Evolutionary conservation across 1,284 basidiomycete species (phyloP).

Genomic region (Entoloma clypeatum): DNA sequence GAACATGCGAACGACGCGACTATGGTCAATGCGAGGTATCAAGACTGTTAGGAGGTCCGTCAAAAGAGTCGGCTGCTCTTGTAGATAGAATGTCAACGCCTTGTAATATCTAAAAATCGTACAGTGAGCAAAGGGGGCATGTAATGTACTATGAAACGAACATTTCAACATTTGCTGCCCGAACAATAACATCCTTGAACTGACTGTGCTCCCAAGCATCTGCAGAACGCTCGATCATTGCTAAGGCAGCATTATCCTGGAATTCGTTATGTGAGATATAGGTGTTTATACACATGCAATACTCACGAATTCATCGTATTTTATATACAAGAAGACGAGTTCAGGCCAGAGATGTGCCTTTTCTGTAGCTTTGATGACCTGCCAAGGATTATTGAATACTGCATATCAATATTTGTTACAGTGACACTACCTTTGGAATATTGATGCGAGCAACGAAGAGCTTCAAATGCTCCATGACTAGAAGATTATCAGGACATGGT

Average conservation of each 20-base stretch:
- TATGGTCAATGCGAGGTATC: slow-evolving; percentile 91
- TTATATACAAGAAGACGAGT: slow-evolving; percentile 96
- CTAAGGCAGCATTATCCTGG: slow-evolving; percentile 91
- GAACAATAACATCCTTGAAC: slow-evolving; percentile 95
- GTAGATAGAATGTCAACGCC: slow-evolving; percentile 83
- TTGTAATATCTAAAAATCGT: slow-evolving; percentile 72
- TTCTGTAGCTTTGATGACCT: slow-evolving; percentile 93
- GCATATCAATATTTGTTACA: slow-evolving; percentile 10
- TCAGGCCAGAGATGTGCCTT: slow-evolving; percentile 99
- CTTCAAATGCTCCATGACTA: slow-evolving; percentile 98
- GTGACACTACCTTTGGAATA: slow-evolving; percentile 62
- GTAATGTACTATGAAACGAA: slow-evolving; percentile 34
- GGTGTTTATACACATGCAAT: background rate
- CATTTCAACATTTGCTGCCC: slow-evolving; percentile 98
- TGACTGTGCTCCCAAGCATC: slow-evolving; percentile 99
- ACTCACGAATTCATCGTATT: slow-evolving; percentile 91
- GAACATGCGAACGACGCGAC: slow-evolving; percentile 95
- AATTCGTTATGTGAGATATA: slow-evolving; percentile 1
- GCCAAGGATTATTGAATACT: slow-evolving; percentile 11
- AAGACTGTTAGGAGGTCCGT: slow-evolving; percentile 93
- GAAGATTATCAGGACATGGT: slow-evolving; percentile 9
- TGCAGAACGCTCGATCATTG: slow-evolving; percentile 96
- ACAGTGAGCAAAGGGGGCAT: background rate
- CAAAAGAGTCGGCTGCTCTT: slow-evolving; percentile 90
- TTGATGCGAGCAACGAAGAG: slow-evolving; percentile 98